Evolutionary conservation across 1,139 yeast genomes (phyloP).

Genomic region (Lodderomyces elongisporus): DNA sequence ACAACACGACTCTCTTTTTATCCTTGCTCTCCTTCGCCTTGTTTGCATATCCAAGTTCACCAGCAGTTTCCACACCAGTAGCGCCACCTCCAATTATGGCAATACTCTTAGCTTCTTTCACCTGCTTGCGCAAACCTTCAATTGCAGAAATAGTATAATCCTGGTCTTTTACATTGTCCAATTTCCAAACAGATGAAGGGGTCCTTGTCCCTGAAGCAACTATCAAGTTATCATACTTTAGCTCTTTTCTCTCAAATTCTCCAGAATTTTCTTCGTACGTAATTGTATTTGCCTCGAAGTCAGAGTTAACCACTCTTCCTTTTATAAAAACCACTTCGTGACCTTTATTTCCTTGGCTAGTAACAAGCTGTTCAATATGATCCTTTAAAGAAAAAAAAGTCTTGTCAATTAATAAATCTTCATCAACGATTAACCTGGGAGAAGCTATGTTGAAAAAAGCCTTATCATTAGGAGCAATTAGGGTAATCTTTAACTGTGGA

Average conservation of each 20-base stretch:
- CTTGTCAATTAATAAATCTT: slow-evolving; percentile 15
- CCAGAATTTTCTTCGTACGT: slow-evolving; percentile 5
- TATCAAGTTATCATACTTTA: slow-evolving; percentile 26
- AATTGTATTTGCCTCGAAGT: slow-evolving; percentile 15
- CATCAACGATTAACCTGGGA: slow-evolving; percentile 30
- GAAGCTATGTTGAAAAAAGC: slow-evolving; percentile 20
- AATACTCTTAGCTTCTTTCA: slow-evolving; percentile 20
- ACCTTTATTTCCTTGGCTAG: slow-evolving; percentile 7
- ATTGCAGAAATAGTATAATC: slow-evolving; percentile 14
- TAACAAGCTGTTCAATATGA: slow-evolving; percentile 13
- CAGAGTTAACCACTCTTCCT: slow-evolving; percentile 21
- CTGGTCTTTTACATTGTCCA: slow-evolving; percentile 14
- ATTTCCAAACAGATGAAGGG: slow-evolving; percentile 22
- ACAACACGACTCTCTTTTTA: slow-evolving; percentile 21
- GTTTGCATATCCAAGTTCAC: slow-evolving; percentile 25
- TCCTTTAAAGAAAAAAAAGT: slow-evolving; percentile 18
- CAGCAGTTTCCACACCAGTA: slow-evolving; percentile 38
- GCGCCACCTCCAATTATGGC: slow-evolving; percentile 39
- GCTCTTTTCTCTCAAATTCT: neutral
- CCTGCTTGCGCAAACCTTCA: slow-evolving; percentile 12
- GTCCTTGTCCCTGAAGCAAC: slow-evolving; percentile 30
- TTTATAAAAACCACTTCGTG: slow-evolving; percentile 15
- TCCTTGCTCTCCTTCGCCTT: too few species aligned
- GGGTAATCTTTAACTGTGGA: slow-evolving; percentile 12
- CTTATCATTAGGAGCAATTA: slow-evolving; percentile 18